Evolutionary conservation across 169 alveolate genomes (phyloP).

Genomic region (Plasmodium cynomolgi): DNA sequence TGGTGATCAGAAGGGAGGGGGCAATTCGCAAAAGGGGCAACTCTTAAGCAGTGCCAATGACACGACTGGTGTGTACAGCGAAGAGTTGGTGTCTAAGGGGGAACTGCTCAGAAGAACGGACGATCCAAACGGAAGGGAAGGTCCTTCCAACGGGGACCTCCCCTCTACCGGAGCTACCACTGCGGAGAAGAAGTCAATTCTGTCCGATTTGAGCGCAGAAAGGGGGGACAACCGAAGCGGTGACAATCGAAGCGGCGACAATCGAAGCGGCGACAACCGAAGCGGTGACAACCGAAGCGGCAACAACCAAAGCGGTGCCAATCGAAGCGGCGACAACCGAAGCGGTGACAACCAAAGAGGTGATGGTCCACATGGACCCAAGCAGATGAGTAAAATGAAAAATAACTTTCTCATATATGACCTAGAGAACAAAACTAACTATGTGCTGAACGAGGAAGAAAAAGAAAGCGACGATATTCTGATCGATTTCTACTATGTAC

Average conservation of each 20-base stretch:
- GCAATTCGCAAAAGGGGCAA: neutral
- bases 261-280: too few relatives aligned
- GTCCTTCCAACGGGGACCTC: neutral
- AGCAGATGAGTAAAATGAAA: neutral
- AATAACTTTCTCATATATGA: conserved; percentile 35
- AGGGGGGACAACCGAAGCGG: neutral
- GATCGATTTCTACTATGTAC: conserved; percentile 65
- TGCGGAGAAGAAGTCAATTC: neutral
- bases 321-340: neutral
- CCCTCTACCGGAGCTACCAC: neutral
- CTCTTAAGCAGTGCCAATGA: neutral
- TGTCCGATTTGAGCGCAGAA: conserved; percentile 22
- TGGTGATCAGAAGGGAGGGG: neutral
- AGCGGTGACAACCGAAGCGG: neutral
- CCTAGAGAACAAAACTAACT: conserved; percentile 28
- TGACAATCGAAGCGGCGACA: neutral
- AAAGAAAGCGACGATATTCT: conserved; percentile 56
- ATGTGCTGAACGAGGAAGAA: conserved; percentile 50
- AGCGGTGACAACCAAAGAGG: too few relatives aligned
- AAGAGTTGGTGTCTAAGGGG: neutral
- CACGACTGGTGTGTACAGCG: conserved; percentile 4
- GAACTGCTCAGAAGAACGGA: neutral
- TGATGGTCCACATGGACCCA: neutral
- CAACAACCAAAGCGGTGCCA: neutral
- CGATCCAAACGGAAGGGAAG: neutral